These are phyloP conservation scores for Fusarium burgessii DNA, from an alignment of 2,329 filamentous ascomycete genomes.

Conservation along the genomic window DNA sequence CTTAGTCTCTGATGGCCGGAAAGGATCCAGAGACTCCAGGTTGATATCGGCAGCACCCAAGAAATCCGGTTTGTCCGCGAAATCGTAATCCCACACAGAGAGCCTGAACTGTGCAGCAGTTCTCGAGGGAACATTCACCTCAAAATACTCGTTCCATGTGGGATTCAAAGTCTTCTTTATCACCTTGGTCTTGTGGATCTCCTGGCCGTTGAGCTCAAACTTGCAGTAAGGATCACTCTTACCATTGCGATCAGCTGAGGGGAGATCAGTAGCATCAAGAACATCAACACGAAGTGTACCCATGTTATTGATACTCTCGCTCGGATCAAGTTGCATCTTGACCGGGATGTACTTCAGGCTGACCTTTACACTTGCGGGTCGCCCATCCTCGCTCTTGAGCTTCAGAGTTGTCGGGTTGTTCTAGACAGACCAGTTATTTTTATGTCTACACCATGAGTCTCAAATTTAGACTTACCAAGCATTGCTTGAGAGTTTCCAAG, in stretches of 20 bases:
- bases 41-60: conserved; percentile 83
- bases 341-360: conserved; percentile 95
- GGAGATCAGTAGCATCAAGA: conserved; percentile 86
- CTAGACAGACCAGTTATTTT: conserved; percentile 55
- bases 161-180: conserved; percentile 98
- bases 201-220: conserved; percentile 88
- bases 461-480: conserved; percentile 70
- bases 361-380: conserved; percentile 80
- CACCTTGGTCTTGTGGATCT: conserved; percentile 94
- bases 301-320: conserved; percentile 99
- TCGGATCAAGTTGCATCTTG: conserved; percentile 92
- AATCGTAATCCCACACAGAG: conserved; percentile 95
- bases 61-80: conserved; percentile 93
- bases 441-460: not conserved
- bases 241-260: conserved; percentile 93
- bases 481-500: conserved; percentile 87
- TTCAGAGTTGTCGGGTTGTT: conserved; percentile 90
- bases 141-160: conserved; percentile 96
- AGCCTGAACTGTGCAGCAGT: conserved; percentile 86
- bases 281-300: conserved; percentile 94
- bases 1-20: conserved; percentile 80
- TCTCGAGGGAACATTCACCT: conserved; percentile 82
- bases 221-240: conserved; percentile 98
- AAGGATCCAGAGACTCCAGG: conserved; percentile 84
- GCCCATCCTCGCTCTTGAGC: conserved; percentile 81